phyloP scores from a whole-genome alignment of 148 eudicot species.

The Selenicereus undatus region DNA sequence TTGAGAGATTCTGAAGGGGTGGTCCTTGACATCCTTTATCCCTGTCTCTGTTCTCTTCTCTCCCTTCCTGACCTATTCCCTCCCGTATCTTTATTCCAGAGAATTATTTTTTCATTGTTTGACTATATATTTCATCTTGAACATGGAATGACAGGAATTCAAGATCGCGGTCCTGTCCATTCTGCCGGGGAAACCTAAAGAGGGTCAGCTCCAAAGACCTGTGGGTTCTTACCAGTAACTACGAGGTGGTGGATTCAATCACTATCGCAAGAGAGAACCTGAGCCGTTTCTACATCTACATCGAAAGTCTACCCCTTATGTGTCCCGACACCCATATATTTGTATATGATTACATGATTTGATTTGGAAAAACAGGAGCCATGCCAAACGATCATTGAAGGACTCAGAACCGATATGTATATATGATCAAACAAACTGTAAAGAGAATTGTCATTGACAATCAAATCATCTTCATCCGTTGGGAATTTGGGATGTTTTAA shows the following conservation, averaged over 20 bases:
- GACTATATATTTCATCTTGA: not conserved
- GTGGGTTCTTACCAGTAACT: constrained; percentile 62
- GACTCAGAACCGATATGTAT: not conserved
- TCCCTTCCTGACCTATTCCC: not conserved
- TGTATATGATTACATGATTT: constrained; percentile 70
- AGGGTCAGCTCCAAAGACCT: constrained; percentile 66
- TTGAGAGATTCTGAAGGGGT: too few relatives aligned
- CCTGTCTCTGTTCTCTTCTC: not conserved
- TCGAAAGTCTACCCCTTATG: constrained; percentile 56
- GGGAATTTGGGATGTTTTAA: not conserved
- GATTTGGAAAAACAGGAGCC: constrained; percentile 6
- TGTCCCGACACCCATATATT: constrained; percentile 47
- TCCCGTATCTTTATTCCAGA: not conserved
- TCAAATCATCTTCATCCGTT: not conserved
- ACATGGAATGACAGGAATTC: constrained; percentile 46
- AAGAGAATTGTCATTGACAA: not conserved
- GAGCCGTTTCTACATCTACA: constrained; percentile 57
- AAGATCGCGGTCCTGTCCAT: constrained; percentile 84
- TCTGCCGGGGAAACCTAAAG: constrained; percentile 78
- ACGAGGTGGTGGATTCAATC: constrained; percentile 52
- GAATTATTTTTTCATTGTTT: too few relatives aligned
- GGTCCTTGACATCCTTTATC: not conserved
- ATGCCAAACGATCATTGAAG: not conserved
- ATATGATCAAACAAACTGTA: constrained; percentile 13
- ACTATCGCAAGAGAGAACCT: constrained; percentile 63